phyloP scores from a whole-genome alignment of 768 basidiomycete species.

The Pulveroboletus sp. region DNA sequence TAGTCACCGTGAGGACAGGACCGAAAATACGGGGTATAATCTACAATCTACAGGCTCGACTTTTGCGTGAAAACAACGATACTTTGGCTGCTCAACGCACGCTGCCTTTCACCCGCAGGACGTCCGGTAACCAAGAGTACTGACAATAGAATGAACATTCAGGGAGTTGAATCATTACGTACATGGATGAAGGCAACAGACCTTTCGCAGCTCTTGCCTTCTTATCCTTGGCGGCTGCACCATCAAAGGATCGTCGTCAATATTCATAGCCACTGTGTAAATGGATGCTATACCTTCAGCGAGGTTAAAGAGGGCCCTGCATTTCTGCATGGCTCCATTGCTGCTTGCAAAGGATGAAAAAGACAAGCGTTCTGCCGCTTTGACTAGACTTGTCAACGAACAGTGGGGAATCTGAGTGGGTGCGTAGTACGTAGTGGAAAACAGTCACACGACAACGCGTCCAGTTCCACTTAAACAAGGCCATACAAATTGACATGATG shows the following conservation, averaged over 20 bases:
- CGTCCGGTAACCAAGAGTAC: slow-evolving; percentile 91
- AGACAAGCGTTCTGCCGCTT: background rate
- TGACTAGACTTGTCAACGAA: too few relatives aligned
- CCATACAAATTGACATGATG: background rate
- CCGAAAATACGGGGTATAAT: slow-evolving; percentile 70
- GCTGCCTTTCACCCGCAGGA: slow-evolving; percentile 78
- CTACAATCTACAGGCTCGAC: slow-evolving; percentile 32
- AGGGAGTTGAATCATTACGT: background rate
- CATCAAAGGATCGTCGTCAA: background rate
- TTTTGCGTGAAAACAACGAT: background rate
- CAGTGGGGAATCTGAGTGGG: background rate
- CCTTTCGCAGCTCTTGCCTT: slow-evolving; percentile 53
- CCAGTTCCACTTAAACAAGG: background rate
- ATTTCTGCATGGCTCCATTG: slow-evolving; percentile 25
- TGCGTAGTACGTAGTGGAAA: background rate
- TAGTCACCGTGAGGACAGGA: slow-evolving; percentile 79
- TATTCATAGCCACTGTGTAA: too few relatives aligned
- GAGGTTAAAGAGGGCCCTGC: slow-evolving; percentile 16
- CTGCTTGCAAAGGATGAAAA: background rate
- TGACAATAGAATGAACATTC: slow-evolving; percentile 25
- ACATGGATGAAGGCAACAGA: slow-evolving; percentile 13
- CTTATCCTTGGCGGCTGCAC: slow-evolving; percentile 42
- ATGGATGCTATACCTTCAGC: slow-evolving; percentile 24
- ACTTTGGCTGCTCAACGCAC: slow-evolving; percentile 40
- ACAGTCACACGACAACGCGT: background rate